Conservation (phyloP, 2,329 filamentous ascomycete species). For the Nothomitra cinnamomea region DNA sequence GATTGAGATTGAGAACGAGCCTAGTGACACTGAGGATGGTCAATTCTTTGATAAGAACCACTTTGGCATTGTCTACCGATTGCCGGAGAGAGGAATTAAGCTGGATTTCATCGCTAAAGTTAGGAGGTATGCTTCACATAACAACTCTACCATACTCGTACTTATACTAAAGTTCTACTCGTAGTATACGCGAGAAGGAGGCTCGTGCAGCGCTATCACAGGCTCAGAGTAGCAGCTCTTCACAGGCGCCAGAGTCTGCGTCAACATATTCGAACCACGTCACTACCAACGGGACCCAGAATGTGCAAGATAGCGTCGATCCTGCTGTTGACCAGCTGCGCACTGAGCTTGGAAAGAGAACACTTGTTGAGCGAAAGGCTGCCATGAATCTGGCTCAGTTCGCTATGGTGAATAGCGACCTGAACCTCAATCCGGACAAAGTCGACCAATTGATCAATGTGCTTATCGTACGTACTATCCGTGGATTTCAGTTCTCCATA, state of each 20-base stretch:
- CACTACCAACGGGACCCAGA: not conserved
- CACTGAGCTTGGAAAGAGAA: constrained; percentile 25
- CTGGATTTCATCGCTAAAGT: constrained; percentile 54
- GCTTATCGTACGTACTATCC: constrained; percentile 40
- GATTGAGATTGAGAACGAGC: constrained; percentile 50
- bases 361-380: constrained; percentile 47
- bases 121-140: constrained; percentile 25
- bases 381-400: constrained; percentile 47
- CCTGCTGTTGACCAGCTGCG: constrained; percentile 11
- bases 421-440: constrained; percentile 27
- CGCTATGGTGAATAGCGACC: constrained; percentile 30
- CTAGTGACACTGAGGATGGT: constrained; percentile 32
- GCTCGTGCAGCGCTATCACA: constrained; percentile 6
- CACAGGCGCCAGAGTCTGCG: constrained; percentile 11
- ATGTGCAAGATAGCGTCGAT: not conserved
- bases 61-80: constrained; percentile 47
- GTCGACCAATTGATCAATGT: constrained; percentile 36
- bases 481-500: constrained; percentile 15
- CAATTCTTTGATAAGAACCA: constrained; percentile 40
- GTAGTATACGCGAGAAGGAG: not conserved
- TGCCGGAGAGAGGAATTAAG: constrained; percentile 47
- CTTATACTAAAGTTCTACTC: not conserved
- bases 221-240: constrained; percentile 9
- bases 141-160: not conserved
- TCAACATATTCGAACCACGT: not conserved